Evolutionary conservation across 2,329 filamentous ascomycete genomes (phyloP).

Genomic region (Sporothrix mexicana): DNA sequence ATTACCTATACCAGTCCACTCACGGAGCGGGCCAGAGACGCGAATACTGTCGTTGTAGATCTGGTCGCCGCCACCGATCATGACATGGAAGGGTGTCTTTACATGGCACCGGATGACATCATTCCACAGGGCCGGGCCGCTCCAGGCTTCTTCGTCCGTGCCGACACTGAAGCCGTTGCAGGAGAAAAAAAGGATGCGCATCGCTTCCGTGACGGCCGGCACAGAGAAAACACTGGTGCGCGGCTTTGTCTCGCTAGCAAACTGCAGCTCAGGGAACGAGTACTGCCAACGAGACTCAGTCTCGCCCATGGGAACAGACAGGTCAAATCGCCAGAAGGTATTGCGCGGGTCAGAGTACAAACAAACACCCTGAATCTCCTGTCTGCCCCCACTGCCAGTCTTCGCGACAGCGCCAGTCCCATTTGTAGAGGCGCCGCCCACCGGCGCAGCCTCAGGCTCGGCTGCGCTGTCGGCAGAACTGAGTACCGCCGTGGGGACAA

Average conservation of each 20-base stretch:
- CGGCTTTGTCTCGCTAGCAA: constrained; percentile 58
- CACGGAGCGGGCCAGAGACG: constrained; percentile 78
- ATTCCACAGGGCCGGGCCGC: constrained; percentile 92
- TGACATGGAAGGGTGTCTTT: constrained; percentile 87
- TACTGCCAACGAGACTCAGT: constrained; percentile 81
- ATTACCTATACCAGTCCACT: constrained; percentile 84
- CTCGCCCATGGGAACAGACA: constrained; percentile 75
- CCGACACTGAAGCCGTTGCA: constrained; percentile 96
- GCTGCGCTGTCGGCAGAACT: constrained; percentile 45
- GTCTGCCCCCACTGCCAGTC: constrained; percentile 29
- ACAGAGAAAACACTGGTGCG: constrained; percentile 79
- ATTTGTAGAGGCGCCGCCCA: constrained; percentile 38
- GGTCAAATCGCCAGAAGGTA: constrained; percentile 93
- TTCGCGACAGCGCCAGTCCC: constrained; percentile 49
- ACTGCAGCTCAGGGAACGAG: constrained; percentile 67
- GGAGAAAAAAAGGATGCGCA: constrained; percentile 99
- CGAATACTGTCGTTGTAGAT: constrained; percentile 96
- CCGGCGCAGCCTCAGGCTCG: constrained; percentile 42
- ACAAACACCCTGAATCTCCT: constrained; percentile 59
- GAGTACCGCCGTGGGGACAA: constrained; percentile 64
- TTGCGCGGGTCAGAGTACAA: constrained; percentile 69
- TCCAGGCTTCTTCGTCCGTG: constrained; percentile 83
- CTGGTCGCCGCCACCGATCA: constrained; percentile 94
- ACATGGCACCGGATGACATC: constrained; percentile 86
- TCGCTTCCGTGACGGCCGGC: constrained; percentile 79